Evolutionary conservation across 805 yeast species (phyloP), one percentile per base, ranked within the genome.

Genomic region (Ogataea polymorpha): DNA sequence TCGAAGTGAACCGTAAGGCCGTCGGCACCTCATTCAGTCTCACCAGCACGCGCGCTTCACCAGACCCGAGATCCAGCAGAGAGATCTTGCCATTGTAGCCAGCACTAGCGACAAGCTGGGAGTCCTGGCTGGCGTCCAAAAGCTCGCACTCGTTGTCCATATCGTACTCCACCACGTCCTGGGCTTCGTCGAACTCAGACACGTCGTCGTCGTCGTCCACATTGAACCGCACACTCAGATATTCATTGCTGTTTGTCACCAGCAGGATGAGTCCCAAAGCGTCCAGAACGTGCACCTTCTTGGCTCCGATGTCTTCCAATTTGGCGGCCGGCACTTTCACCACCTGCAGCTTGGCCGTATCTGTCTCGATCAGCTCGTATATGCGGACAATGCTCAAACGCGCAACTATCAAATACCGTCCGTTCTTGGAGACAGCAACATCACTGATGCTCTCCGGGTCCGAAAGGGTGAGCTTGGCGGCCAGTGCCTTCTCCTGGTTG

Each of bases 381-480:
- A 90, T 54, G 59, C 82, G 87, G 4, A 86, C 79, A 2, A 80
- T 71, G 11, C 79, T 68, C 32, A 80, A 65, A 32, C 95, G 79
- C 5, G 89, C 78, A 15, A 90, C 93, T 0, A 82, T 83, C 38
- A 93, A 63, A 20, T 79, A 68, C 24, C 76, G 67, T 2, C 86
- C 90, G 49, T 78, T 79, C 16, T 74, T 71, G 14, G 88, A 82
- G 29, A 90, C 58, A 8, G 79, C 71, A 44, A 84, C 87, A 25
- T 74, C 65, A 1, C 88, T 68, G 36, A 93, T 82, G 62, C 85
- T 85, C 48, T 88, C 96, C 23, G 86, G 95, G 48, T 83, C 93
- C 34, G 78, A 71, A 44, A 83, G 65, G 2, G 75, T 67, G 53
- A 86, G 57, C 62, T 86, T 86, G 39, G 85, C 71, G 2, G 85